Conservation (phyloP, 345 rosid species). For the Eucalyptus marginata region DNA sequence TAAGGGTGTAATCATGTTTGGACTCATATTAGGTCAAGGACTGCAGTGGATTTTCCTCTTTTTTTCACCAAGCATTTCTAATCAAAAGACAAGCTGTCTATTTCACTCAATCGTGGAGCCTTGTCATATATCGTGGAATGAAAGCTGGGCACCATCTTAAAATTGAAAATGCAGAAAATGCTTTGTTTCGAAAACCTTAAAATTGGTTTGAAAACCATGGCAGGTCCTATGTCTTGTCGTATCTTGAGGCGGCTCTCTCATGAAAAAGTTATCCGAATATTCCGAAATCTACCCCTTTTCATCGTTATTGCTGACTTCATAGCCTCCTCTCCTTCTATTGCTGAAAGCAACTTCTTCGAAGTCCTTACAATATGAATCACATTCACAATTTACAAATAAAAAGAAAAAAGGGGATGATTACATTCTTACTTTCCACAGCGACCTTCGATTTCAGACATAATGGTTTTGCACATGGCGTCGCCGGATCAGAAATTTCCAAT, state of each 20-base stretch:
- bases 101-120: neutral
- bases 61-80: neutral
- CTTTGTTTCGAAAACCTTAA: neutral
- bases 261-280: neutral
- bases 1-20: neutral
- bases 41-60: neutral
- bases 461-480: neutral
- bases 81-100: neutral
- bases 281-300: neutral
- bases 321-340: neutral
- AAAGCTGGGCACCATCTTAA: neutral
- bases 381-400: neutral
- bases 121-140: neutral
- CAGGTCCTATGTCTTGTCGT: neutral
- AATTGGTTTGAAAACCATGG: neutral
- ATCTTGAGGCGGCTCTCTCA: neutral
- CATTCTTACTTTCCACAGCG: neutral
- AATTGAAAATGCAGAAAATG: neutral
- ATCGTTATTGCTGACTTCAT: neutral
- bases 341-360: neutral
- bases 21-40: neutral
- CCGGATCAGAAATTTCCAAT: neutral
- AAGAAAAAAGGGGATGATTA: neutral
- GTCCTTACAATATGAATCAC: neutral
- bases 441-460: neutral